Percentiles rank a stretch among this genome's conserved stretches.
phyloP scores from a whole-genome alignment of 768 basidiomycete species.

The Clavaria fumosa region DNA sequence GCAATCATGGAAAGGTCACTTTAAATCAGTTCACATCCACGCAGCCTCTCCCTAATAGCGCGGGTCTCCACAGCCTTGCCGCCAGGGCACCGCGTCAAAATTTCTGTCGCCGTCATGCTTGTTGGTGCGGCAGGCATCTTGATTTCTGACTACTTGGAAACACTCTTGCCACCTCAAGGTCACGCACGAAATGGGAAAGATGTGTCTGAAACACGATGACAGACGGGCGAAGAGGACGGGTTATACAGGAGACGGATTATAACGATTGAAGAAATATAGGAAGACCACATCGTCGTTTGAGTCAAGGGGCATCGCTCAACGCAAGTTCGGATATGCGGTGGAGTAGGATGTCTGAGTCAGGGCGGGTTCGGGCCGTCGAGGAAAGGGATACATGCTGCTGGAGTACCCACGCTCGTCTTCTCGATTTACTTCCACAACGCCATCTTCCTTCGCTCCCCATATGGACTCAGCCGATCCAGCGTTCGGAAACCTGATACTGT shows the following conservation, averaged over 20 bases:
- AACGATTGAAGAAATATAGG: too few relatives aligned
- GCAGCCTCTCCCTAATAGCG: too few relatives aligned
- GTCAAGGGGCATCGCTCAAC: too few relatives aligned
- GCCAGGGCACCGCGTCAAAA: constrained; percentile 26
- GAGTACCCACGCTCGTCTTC: constrained; percentile 6
- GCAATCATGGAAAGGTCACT: too few relatives aligned
- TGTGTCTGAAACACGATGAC: too few relatives aligned
- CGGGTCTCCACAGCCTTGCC: constrained; percentile 48
- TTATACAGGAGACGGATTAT: too few relatives aligned
- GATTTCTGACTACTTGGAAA: neutral
- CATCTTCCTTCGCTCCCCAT: constrained; percentile 3
- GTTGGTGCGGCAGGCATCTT: neutral
- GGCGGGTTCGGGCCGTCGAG: neutral
- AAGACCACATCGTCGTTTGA: too few relatives aligned
- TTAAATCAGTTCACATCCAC: too few relatives aligned
- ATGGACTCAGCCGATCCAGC: constrained; percentile 15
- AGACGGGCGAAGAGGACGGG: too few relatives aligned
- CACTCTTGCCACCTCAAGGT: too few relatives aligned
- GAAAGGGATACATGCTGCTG: neutral
- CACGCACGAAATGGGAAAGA: too few relatives aligned
- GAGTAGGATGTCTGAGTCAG: neutral
- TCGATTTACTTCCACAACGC: constrained; percentile 23
- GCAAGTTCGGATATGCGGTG: too few relatives aligned
- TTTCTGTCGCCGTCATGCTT: neutral
- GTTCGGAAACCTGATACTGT: constrained; percentile 34